These are phyloP conservation scores for Malania oleifera DNA, from an alignment of 164 flowering plant genomes.

Conservation along the genomic window DNA sequence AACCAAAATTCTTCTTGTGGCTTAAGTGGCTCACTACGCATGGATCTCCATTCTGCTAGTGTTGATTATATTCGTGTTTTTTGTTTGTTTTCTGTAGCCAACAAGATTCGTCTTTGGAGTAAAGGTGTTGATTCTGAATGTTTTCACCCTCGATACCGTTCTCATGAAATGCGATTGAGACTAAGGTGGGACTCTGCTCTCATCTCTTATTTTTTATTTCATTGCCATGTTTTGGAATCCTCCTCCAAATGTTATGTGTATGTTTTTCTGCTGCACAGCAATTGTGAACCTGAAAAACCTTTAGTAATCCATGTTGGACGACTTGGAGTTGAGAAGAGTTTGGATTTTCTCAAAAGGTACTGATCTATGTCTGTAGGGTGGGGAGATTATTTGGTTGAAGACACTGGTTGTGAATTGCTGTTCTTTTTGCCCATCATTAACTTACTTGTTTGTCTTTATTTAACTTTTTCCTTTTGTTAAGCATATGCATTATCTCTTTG, in stretches of 20 bases:
- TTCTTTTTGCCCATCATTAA: neutral
- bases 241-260: neutral
- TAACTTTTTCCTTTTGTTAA: neutral
- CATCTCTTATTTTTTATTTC: neutral
- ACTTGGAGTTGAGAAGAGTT: slow-evolving; percentile 93
- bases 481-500: neutral
- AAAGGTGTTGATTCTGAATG: slow-evolving; percentile 95
- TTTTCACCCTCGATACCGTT: slow-evolving; percentile 74
- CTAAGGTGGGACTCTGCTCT: slow-evolving; percentile 43
- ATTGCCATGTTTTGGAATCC: neutral
- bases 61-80: neutral
- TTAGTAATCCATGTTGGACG: slow-evolving; percentile 91
- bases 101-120: slow-evolving; percentile 89
- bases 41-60: neutral
- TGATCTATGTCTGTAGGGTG: neutral
- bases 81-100: slow-evolving; percentile 40
- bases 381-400: neutral
- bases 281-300: slow-evolving; percentile 90
- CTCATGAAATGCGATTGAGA: slow-evolving; percentile 69
- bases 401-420: neutral
- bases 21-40: too few species aligned
- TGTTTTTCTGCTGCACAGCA: slow-evolving; percentile 34
- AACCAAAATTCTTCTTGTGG: too few species aligned
- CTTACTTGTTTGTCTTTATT: too few species aligned
- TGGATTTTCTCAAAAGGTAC: slow-evolving; percentile 90